phyloP scores from a whole-genome alignment of 2,329 filamentous ascomycete genomes.

The Pezicula carpinea region DNA sequence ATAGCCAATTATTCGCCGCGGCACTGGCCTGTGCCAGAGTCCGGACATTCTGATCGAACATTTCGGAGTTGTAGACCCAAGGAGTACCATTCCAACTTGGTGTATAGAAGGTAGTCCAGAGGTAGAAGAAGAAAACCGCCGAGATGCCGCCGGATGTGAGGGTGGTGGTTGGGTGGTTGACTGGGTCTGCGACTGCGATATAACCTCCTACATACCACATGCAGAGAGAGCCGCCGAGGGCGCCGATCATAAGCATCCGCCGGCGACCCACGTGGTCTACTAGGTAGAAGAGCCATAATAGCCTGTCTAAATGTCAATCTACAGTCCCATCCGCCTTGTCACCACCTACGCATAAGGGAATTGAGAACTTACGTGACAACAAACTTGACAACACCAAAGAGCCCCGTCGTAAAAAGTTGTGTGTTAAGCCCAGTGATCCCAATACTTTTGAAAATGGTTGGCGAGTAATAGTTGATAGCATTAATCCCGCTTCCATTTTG shows the following conservation, averaged over 20 bases:
- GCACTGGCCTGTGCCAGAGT: constrained; percentile 69
- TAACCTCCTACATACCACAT: constrained; percentile 63
- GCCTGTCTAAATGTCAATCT: constrained; percentile 2
- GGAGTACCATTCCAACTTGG: constrained; percentile 69
- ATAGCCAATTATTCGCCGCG: constrained; percentile 63
- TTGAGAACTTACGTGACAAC: constrained; percentile 41
- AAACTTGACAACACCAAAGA: constrained; percentile 75
- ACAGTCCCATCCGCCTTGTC: background rate
- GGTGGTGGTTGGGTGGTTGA: constrained; percentile 24
- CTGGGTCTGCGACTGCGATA: constrained; percentile 45
- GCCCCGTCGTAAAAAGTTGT: constrained; percentile 62
- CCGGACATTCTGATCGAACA: constrained; percentile 67
- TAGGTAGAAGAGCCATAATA: constrained; percentile 67
- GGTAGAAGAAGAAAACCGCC: constrained; percentile 68
- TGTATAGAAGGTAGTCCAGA: constrained; percentile 69
- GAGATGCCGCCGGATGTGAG: constrained; percentile 48
- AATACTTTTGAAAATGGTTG: constrained; percentile 62
- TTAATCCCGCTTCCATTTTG: constrained; percentile 77
- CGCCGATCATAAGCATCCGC: constrained; percentile 63
- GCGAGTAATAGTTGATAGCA: constrained; percentile 72
- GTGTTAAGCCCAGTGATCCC: constrained; percentile 53
- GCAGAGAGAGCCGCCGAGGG: constrained; percentile 53
- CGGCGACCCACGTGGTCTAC: constrained; percentile 61
- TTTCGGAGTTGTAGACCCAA: constrained; percentile 70
- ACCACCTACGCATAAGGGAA: no score